Percentiles rank a stretch among this genome's conserved stretches.
phyloP scores from a whole-genome alignment of 2,329 filamentous ascomycete genomes.

The Microcera coccophila region DNA sequence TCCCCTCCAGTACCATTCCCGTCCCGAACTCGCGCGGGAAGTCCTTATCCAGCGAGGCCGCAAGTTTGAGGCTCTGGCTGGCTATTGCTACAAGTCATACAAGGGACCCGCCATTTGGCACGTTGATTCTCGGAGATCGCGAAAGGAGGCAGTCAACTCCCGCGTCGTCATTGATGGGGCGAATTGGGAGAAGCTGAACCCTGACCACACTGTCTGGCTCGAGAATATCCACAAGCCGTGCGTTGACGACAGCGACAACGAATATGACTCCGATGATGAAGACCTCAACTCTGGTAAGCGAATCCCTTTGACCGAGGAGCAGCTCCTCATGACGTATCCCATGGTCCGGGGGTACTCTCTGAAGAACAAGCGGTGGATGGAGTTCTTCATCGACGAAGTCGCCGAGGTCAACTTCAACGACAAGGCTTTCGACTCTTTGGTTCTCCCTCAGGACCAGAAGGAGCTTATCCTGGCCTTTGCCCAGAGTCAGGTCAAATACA shows the following conservation, averaged over 20 bases:
- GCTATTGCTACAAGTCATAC: slow-evolving; percentile 48
- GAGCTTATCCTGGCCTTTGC: slow-evolving; percentile 50
- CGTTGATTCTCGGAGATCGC: slow-evolving; percentile 17
- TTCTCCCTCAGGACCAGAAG: slow-evolving; percentile 48
- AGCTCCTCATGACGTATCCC: slow-evolving; percentile 39
- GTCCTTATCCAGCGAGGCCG: slow-evolving; percentile 40
- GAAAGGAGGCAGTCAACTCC: slow-evolving; percentile 27
- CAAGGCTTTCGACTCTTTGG: slow-evolving; percentile 46
- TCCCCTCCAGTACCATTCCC: slow-evolving; percentile 43
- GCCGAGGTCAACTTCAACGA: slow-evolving; percentile 45
- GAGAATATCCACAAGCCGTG: slow-evolving; percentile 3
- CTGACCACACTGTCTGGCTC: slow-evolving; percentile 24
- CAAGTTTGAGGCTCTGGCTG: slow-evolving; percentile 43
- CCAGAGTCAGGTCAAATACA: slow-evolving; percentile 41
- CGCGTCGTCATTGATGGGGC: slow-evolving; percentile 31
- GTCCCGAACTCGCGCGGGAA: slow-evolving; percentile 31
- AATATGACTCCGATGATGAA: slow-evolving; percentile 6
- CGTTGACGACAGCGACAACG: slow-evolving; percentile 9
- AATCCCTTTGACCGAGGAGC: slow-evolving; percentile 33
- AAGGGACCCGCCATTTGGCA: slow-evolving; percentile 35
- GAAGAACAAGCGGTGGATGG: slow-evolving; percentile 46
- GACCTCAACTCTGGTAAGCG: slow-evolving; percentile 11
- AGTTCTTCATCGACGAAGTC: slow-evolving; percentile 46
- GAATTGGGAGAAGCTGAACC: slow-evolving; percentile 31
- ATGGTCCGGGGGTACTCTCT: slow-evolving; percentile 47